A percentile compares a stretch with the other conserved stretches of the same genome.
phyloP scores from a whole-genome alignment of 352 stramenopile genomes.

The Globisporangium cystogenes region DNA sequence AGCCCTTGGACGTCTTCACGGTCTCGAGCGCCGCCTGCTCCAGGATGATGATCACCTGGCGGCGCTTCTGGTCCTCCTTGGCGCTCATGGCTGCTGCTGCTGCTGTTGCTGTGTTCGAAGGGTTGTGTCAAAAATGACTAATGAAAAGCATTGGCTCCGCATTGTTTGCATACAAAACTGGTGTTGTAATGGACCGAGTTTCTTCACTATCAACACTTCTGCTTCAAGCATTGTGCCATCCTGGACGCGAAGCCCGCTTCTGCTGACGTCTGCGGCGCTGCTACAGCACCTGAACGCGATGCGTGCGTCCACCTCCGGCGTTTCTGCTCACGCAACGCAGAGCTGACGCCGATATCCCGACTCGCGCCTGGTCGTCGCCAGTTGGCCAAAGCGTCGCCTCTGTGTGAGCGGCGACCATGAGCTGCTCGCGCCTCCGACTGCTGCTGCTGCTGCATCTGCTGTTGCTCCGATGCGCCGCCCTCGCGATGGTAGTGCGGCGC shows the following conservation, averaged over 20 bases:
- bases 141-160: background rate
- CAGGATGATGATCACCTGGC: conserved; percentile 96
- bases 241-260: no score
- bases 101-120: background rate
- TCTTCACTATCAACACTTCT: background rate
- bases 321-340: no score
- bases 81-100: background rate
- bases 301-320: no score
- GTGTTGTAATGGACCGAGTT: background rate
- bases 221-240: no score
- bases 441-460: background rate
- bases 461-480: background rate
- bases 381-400: background rate
- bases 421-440: background rate
- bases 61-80: conserved; percentile 74
- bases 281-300: no score
- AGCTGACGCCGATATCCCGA: background rate
- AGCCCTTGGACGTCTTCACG: conserved; percentile 99
- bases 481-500: conserved; percentile 66
- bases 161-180: background rate
- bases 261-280: no score
- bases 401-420: background rate
- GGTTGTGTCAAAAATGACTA: no score
- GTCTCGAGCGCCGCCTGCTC: conserved; percentile 99
- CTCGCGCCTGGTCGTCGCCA: background rate